Conservation (phyloP, 345 rosid genomes). For the Melaleuca quinquenervia region DNA sequence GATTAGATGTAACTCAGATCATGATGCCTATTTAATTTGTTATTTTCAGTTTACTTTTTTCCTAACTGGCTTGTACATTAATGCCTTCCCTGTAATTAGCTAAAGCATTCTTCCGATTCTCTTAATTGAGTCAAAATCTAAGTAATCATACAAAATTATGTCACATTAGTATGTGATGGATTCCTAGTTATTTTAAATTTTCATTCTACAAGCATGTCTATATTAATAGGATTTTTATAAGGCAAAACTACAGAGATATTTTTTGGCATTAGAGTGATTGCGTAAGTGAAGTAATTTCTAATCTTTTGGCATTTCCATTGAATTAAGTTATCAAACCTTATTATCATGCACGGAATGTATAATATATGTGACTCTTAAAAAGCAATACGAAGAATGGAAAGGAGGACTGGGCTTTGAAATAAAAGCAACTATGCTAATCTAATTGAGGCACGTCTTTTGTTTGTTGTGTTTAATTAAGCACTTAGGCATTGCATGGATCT, state of each 20-base stretch:
- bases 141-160: background rate
- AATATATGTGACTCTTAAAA: no score
- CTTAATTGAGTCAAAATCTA: fast-evolving
- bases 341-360: no score
- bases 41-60: background rate
- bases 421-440: no score
- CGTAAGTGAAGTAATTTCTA: background rate
- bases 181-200: background rate
- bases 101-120: background rate
- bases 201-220: background rate
- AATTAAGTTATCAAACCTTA: no score
- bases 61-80: fast-evolving
- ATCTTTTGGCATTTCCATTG: background rate
- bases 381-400: no score
- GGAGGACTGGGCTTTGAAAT: no score
- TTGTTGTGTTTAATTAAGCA: no score
- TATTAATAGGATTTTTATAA: background rate
- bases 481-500: no score
- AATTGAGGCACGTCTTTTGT: no score
- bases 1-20: fast-evolving
- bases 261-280: background rate
- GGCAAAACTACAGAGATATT: background rate
- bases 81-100: background rate
- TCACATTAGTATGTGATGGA: background rate
- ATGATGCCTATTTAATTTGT: background rate